A percentile compares a stretch with the other conserved stretches of the same genome.
These are phyloP conservation scores for Pseudogymnoascus sp. DNA, from an alignment of 2,329 filamentous ascomycete genomes.

Conservation along the genomic window DNA sequence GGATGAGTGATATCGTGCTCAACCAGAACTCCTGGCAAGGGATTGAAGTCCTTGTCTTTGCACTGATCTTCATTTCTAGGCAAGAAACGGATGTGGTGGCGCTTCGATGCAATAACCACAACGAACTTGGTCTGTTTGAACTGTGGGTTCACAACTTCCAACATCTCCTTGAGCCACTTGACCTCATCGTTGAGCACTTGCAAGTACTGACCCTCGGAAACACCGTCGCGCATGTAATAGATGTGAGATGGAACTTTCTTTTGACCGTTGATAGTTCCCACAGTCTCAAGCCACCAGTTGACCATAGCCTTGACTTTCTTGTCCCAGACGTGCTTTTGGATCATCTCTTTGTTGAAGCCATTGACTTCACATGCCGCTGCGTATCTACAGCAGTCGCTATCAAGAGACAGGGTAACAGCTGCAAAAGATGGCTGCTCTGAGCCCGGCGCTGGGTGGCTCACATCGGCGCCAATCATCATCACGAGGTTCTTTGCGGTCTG, in stretches of 20 bases:
- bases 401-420: slow-evolving; percentile 76
- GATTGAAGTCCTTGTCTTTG: slow-evolving; percentile 70
- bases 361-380: slow-evolving; percentile 76
- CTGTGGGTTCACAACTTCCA: slow-evolving; percentile 31
- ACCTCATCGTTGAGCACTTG: slow-evolving; percentile 77
- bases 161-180: slow-evolving; percentile 43
- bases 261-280: slow-evolving; percentile 37
- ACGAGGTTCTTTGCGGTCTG: slow-evolving; percentile 34
- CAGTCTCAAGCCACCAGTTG: slow-evolving; percentile 51
- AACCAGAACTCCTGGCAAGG: slow-evolving; percentile 77
- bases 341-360: slow-evolving; percentile 71
- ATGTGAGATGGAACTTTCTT: slow-evolving; percentile 56
- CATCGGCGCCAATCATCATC: slow-evolving; percentile 80
- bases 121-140: slow-evolving; percentile 52
- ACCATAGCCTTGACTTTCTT: slow-evolving; percentile 63
- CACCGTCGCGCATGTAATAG: slow-evolving; percentile 89
- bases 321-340: slow-evolving; percentile 31
- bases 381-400: slow-evolving; percentile 64
- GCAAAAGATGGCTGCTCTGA: slow-evolving; percentile 65
- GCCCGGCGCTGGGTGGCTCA: slow-evolving; percentile 74
- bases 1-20: slow-evolving; percentile 87
- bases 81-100: slow-evolving; percentile 91
- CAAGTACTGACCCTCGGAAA: slow-evolving; percentile 76
- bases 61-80: slow-evolving; percentile 38
- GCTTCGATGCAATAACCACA: slow-evolving; percentile 83